Conservation (phyloP, 2,329 filamentous ascomycete genomes). For the Cladosporium sp. region DNA sequence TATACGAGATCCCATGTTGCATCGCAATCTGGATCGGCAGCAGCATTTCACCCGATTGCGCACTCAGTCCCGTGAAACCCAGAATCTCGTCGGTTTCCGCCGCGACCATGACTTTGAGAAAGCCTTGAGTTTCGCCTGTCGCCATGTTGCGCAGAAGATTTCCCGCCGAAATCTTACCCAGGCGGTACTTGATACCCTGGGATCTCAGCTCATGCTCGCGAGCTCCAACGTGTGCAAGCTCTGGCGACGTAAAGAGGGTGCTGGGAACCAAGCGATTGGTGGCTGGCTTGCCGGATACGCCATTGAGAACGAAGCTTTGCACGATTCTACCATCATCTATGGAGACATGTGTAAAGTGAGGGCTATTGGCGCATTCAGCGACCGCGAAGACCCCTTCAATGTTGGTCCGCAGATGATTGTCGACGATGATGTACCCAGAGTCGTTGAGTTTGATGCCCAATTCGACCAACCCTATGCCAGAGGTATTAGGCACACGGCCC, state of each 20-base stretch:
- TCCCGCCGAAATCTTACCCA: constrained; percentile 8
- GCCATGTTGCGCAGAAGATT: neutral
- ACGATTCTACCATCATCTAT: constrained; percentile 13
- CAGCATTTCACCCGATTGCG: constrained; percentile 8
- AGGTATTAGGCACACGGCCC: constrained; percentile 10
- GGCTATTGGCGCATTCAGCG: constrained; percentile 13
- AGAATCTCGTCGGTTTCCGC: constrained; percentile 10
- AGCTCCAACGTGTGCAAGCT: constrained; percentile 13
- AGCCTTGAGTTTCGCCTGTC: neutral
- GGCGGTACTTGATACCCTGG: constrained; percentile 9
- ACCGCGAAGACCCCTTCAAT: constrained; percentile 5
- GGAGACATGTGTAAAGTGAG: constrained; percentile 14
- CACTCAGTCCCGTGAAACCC: constrained; percentile 3
- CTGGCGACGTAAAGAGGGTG: constrained; percentile 13
- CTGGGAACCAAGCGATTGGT: constrained; percentile 7
- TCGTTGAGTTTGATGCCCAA: constrained; percentile 5
- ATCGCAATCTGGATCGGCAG: constrained; percentile 12
- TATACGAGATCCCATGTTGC: constrained; percentile 6
- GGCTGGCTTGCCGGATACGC: neutral
- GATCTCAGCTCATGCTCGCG: constrained; percentile 8
- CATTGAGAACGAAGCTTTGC: neutral
- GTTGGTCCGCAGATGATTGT: constrained; percentile 2
- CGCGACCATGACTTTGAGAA: constrained; percentile 10
- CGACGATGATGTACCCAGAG: neutral
- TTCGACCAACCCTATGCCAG: constrained; percentile 4